Percentiles rank a stretch among this genome's conserved stretches.
Evolutionary conservation across 495 filamentous ascomycete genomes (phyloP).

Genomic region (Aspergillus conjunctus): DNA sequence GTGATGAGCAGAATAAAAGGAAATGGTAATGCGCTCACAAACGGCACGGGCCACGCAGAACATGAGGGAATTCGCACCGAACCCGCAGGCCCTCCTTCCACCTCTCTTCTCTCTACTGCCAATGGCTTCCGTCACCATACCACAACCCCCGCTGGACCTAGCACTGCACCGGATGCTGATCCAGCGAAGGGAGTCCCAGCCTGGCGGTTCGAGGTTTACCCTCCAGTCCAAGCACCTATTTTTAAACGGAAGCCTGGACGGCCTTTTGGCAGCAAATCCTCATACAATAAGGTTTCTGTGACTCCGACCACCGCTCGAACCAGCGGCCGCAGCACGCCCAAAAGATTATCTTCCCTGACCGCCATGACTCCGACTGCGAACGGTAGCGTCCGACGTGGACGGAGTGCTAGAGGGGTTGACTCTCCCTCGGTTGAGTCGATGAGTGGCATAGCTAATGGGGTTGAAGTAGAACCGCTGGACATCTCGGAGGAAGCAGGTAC

Average conservation of each 20-base stretch:
- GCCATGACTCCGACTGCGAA: slow-evolving; percentile 31
- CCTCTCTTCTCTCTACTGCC: slow-evolving; percentile 29
- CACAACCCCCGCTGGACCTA: slow-evolving; percentile 17
- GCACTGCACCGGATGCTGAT: slow-evolving; percentile 23
- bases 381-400: slow-evolving; percentile 40
- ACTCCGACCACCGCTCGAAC: slow-evolving; percentile 38
- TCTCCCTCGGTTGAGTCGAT: slow-evolving; percentile 35
- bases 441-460: slow-evolving; percentile 30
- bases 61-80: slow-evolving; percentile 25
- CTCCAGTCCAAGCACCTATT: slow-evolving; percentile 64
- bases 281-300: slow-evolving; percentile 21
- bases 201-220: slow-evolving; percentile 82
- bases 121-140: slow-evolving; percentile 37
- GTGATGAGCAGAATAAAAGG: slow-evolving; percentile 17
- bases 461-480: slow-evolving; percentile 26
- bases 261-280: slow-evolving; percentile 39
- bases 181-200: slow-evolving; percentile 64
- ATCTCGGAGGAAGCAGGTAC: slow-evolving; percentile 11
- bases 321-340: slow-evolving; percentile 43
- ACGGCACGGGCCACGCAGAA: slow-evolving; percentile 23
- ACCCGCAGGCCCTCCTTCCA: slow-evolving; percentile 46
- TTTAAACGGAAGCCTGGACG: slow-evolving; percentile 50
- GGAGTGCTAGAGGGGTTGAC: slow-evolving; percentile 39
- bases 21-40: slow-evolving; percentile 28
- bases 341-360: slow-evolving; percentile 35